Evolutionary conservation across 495 filamentous ascomycete species (phyloP).

Genomic region (Pyronema omphalodes): DNA sequence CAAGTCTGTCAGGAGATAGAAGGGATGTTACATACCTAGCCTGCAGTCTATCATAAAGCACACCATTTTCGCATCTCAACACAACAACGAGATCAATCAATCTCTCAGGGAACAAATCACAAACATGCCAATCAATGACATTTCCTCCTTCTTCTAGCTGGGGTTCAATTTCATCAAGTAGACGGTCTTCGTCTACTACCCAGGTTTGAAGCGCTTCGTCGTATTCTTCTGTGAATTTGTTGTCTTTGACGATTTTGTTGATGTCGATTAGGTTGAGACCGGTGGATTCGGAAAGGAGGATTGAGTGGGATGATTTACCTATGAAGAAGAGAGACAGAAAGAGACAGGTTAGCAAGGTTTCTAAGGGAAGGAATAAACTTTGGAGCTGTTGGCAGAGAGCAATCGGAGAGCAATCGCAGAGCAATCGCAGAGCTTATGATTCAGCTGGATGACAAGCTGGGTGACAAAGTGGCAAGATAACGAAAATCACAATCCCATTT

Average conservation of each 20-base stretch:
- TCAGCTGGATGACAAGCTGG: no score
- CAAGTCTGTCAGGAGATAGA: background rate
- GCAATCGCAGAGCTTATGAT: no score
- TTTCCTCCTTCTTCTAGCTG: conserved; percentile 62
- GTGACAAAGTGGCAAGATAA: no score
- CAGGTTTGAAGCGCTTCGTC: conserved; percentile 71
- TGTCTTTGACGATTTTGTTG: conserved; percentile 77
- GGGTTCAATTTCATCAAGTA: conserved; percentile 78
- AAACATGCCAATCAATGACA: conserved; percentile 96
- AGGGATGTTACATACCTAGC: conserved; percentile 34
- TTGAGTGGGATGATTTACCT: conserved; percentile 82
- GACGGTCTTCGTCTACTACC: conserved; percentile 95
- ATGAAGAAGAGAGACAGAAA: no score
- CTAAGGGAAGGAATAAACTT: no score
- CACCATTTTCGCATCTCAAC: conserved; percentile 54
- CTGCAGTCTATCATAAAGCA: conserved; percentile 70
- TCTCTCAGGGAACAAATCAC: conserved; percentile 81
- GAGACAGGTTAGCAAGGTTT: background rate
- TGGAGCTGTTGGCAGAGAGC: no score
- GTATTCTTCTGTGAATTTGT: conserved; percentile 62
- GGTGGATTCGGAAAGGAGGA: conserved; percentile 43
- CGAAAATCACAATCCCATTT: no score
- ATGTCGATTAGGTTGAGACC: conserved; percentile 72
- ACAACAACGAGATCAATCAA: conserved; percentile 96
- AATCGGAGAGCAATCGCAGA: no score